These are phyloP conservation scores for Trichoderma polysporum DNA, from an alignment of 2,329 filamentous ascomycete species.

Conservation along the genomic window DNA sequence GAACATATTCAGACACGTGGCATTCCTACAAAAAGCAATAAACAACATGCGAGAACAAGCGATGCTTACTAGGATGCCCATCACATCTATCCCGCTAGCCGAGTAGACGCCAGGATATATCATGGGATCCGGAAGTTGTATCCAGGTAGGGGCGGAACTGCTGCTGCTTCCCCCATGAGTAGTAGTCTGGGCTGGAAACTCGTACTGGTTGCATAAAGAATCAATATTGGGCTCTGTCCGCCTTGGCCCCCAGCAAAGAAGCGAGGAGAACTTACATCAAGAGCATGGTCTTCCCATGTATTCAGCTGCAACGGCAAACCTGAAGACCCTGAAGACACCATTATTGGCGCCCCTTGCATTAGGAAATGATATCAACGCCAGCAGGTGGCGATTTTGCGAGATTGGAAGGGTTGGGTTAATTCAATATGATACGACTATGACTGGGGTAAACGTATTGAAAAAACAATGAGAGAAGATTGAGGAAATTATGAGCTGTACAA, in stretches of 20 bases:
- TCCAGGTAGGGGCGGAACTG: conserved; percentile 24
- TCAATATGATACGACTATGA: neutral
- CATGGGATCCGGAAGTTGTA: conserved; percentile 43
- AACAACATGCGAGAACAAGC: neutral
- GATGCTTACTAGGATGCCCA: conserved; percentile 52
- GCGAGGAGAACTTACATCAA: conserved; percentile 33
- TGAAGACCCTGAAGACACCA: conserved; percentile 9
- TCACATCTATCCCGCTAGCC: conserved; percentile 54
- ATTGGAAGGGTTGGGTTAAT: neutral
- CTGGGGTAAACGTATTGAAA: neutral
- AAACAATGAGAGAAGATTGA: neutral
- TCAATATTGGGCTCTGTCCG: neutral
- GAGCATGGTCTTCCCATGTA: conserved; percentile 37
- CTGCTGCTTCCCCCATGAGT: neutral
- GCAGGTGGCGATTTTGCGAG: neutral
- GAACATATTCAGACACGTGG: neutral
- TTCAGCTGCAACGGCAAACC: conserved; percentile 30
- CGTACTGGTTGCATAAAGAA: conserved; percentile 21
- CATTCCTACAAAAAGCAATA: neutral
- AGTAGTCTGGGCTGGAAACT: conserved; percentile 20
- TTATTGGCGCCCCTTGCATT: neutral
- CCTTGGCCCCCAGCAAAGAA: neutral
- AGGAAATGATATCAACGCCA: neutral
- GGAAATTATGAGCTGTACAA: neutral
- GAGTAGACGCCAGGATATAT: conserved; percentile 59